Evolutionary conservation across 2,329 filamentous ascomycete genomes (phyloP).

Genomic region (Raffaelea arxii): DNA sequence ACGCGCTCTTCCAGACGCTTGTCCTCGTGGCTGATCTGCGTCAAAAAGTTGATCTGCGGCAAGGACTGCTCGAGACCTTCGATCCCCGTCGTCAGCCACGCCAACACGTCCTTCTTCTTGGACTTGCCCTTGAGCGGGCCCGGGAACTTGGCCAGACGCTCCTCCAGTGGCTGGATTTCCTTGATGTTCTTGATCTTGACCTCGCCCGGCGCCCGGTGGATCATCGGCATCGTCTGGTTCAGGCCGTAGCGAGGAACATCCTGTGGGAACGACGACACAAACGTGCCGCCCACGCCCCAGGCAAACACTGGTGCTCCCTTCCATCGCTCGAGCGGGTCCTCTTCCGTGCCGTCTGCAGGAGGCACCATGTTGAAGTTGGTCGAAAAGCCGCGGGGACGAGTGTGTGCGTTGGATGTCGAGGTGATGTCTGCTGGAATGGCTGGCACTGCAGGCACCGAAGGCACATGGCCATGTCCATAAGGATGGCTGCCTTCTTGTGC

Average conservation of each 20-base stretch:
- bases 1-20: conserved; percentile 72
- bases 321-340: conserved; percentile 81
- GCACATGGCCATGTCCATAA: too few relatives aligned
- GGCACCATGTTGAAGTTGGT: conserved; percentile 47
- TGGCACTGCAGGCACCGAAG: too few relatives aligned
- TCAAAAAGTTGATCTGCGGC: conserved; percentile 38
- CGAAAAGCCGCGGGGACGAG: conserved; percentile 41
- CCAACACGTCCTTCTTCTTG: conserved; percentile 87
- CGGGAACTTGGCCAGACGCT: conserved; percentile 72
- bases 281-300: conserved; percentile 77
- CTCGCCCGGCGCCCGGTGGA: conserved; percentile 74
- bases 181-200: conserved; percentile 69
- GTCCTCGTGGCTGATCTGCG: conserved; percentile 45
- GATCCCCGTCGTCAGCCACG: conserved; percentile 73
- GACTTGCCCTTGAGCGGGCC: conserved; percentile 81
- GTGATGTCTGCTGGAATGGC: too few relatives aligned
- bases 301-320: conserved; percentile 77
- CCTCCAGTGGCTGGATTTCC: conserved; percentile 60
- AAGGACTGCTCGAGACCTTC: conserved; percentile 56
- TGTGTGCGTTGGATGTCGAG: conserved; percentile 23
- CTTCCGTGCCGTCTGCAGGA: conserved; percentile 55
- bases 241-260: conserved; percentile 79
- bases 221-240: conserved; percentile 61
- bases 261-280: conserved; percentile 81
- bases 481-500: conserved; percentile 26